Evolutionary conservation across 495 filamentous ascomycete species (phyloP).

Genomic region (Choiromyces venosus): DNA sequence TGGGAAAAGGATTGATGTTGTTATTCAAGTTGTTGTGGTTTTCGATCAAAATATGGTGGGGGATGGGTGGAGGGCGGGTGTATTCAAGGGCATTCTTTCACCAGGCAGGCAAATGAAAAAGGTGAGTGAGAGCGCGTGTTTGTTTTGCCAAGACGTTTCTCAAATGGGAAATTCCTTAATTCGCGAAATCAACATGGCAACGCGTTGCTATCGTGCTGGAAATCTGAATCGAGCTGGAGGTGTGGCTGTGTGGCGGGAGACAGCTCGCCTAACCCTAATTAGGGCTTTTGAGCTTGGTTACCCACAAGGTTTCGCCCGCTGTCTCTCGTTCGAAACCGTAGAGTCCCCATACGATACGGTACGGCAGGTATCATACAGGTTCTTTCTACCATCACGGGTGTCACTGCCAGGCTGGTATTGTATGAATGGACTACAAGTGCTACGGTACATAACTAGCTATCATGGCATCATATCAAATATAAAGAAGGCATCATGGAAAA

Average conservation of each 20-base stretch:
- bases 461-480: background rate
- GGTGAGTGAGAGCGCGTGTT: conserved; percentile 32
- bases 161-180: conserved; percentile 30
- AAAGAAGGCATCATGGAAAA: background rate
- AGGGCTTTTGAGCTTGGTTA: background rate
- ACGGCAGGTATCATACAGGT: no score
- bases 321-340: no score
- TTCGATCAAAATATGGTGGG: background rate
- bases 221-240: background rate
- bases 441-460: background rate
- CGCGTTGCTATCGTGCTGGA: conserved; percentile 23
- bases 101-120: background rate
- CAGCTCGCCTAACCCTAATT: background rate
- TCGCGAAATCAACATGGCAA: conserved; percentile 23
- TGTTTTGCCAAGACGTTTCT: conserved; percentile 35
- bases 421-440: background rate
- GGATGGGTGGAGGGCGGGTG: background rate
- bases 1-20: background rate
- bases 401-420: background rate
- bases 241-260: background rate
- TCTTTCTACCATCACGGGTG: background rate
- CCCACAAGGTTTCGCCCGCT: no score
- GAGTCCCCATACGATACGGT: no score
- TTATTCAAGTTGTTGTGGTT: background rate
- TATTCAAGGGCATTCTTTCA: background rate